Percentiles rank a stretch among this genome's conserved stretches.
Evolutionary conservation across 2,329 filamentous ascomycete genomes (phyloP).

Genomic region (Fusarium veterinarium): DNA sequence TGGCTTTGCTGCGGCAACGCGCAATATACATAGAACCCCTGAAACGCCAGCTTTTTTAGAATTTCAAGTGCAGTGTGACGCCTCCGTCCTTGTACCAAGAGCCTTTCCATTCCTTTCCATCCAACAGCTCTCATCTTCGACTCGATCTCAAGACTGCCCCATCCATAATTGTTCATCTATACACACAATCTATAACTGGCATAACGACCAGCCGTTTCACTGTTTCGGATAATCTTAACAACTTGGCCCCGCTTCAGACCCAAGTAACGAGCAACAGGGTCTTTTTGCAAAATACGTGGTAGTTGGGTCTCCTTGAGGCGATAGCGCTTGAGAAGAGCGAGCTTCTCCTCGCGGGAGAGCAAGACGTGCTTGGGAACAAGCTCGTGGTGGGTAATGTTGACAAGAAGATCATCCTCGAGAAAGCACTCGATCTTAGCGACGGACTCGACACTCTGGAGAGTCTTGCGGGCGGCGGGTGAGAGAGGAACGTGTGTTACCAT

Average conservation of each 20-base stretch:
- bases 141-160: not conserved
- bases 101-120: constrained; percentile 25
- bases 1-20: constrained; percentile 44
- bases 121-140: constrained; percentile 13
- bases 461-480: constrained; percentile 87
- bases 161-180: constrained; percentile 47
- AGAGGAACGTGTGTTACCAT: constrained; percentile 87
- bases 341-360: constrained; percentile 90
- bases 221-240: constrained; percentile 97
- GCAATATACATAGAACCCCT: constrained; percentile 47
- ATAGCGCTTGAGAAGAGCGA: constrained; percentile 85
- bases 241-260: constrained; percentile 92
- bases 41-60: constrained; percentile 47
- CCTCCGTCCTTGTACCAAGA: constrained; percentile 42
- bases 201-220: constrained; percentile 95
- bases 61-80: constrained; percentile 47
- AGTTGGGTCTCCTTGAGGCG: constrained; percentile 97
- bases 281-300: constrained; percentile 88
- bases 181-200: constrained; percentile 87
- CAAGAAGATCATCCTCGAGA: constrained; percentile 92
- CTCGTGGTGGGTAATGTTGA: constrained; percentile 99
- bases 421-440: constrained; percentile 92
- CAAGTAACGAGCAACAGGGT: constrained; percentile 92
- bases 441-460: constrained; percentile 80
- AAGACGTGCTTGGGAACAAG: constrained; percentile 94